These are phyloP conservation scores for Thoreauomyces humboldtii DNA, from an alignment of 192 early-diverging fungal genomes.

Conservation along the genomic window DNA sequence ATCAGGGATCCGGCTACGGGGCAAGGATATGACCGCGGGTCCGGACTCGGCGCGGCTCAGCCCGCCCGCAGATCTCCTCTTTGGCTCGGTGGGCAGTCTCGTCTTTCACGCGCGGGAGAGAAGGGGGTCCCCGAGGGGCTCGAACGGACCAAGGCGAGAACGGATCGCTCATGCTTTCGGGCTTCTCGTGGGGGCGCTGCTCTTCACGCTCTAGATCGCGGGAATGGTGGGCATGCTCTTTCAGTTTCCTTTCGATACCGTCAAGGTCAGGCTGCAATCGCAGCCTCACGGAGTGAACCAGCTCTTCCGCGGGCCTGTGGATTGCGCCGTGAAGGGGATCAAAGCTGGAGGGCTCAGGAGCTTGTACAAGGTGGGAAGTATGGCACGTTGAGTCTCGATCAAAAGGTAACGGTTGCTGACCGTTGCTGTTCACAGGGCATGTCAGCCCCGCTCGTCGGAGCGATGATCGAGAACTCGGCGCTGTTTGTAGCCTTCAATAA, in stretches of 20 bases:
- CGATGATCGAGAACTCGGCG: conserved; percentile 91
- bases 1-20: background rate
- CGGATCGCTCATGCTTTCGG: too few relatives aligned
- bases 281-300: conserved; percentile 55
- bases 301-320: conserved; percentile 71
- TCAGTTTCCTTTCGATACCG: conserved; percentile 94
- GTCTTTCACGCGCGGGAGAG: background rate
- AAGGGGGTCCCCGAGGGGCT: background rate
- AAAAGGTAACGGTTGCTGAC: too few relatives aligned
- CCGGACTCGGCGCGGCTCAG: background rate
- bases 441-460: conserved; percentile 85
- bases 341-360: conserved; percentile 76
- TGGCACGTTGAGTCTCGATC: too few relatives aligned
- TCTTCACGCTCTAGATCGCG: conserved; percentile 54
- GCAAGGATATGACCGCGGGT: background rate
- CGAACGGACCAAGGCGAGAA: too few relatives aligned
- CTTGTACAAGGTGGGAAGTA: conserved; percentile 81
- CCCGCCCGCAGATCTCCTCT: conserved; percentile 36
- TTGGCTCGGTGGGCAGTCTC: conserved; percentile 37
- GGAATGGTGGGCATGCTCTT: conserved; percentile 88
- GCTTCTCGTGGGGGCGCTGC: background rate
- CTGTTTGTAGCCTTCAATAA: conserved; percentile 87
- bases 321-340: conserved; percentile 77
- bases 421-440: conserved; percentile 76
- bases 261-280: conserved; percentile 86